Evolutionary conservation across 371 early-diverging fungal genomes (phyloP).

Genomic region (Rhizopus delemar): DNA sequence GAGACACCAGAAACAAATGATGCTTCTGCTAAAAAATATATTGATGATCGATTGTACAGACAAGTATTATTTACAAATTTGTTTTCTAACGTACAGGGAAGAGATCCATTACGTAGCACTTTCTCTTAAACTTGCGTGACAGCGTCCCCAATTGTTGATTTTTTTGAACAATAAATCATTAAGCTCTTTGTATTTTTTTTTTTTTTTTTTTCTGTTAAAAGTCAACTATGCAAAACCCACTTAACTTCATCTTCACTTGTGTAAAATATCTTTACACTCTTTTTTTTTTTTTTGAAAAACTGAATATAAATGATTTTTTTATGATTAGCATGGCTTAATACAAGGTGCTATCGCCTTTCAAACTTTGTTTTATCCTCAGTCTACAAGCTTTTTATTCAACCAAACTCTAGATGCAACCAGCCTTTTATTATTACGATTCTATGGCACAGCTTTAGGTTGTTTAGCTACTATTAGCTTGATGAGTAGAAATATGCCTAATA

Average conservation of each 20-base stretch:
- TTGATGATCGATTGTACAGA: not conserved
- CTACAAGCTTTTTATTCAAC: constrained; percentile 11
- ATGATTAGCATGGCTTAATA: constrained; percentile 33
- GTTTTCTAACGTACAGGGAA: constrained; percentile 4
- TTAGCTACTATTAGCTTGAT: constrained; percentile 32
- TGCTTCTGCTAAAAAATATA: not conserved
- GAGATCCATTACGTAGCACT: not conserved
- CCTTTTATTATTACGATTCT: constrained; percentile 28
- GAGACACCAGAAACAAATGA: not conserved
- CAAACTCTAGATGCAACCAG: constrained; percentile 20
- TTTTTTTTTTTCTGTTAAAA: not conserved
- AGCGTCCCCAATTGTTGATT: constrained; percentile 8
- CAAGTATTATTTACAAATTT: not conserved
- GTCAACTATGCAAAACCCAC: constrained; percentile 17
- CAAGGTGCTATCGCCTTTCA: constrained; percentile 27
- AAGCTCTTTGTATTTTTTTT: not conserved
- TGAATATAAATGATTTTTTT: not conserved
- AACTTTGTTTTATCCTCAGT: constrained; percentile 30
- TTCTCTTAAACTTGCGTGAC: constrained; percentile 4
- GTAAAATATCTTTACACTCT: constrained; percentile 8
- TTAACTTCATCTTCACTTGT: constrained; percentile 24
- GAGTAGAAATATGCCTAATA: constrained; percentile 39
- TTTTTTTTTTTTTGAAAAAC: not conserved
- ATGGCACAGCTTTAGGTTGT: constrained; percentile 35
- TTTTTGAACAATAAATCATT: not conserved